A percentile compares a stretch with the other conserved stretches of the same genome.
These are phyloP conservation scores for Botryotinia convoluta DNA, from an alignment of 2,329 filamentous ascomycete genomes.

Conservation along the genomic window DNA sequence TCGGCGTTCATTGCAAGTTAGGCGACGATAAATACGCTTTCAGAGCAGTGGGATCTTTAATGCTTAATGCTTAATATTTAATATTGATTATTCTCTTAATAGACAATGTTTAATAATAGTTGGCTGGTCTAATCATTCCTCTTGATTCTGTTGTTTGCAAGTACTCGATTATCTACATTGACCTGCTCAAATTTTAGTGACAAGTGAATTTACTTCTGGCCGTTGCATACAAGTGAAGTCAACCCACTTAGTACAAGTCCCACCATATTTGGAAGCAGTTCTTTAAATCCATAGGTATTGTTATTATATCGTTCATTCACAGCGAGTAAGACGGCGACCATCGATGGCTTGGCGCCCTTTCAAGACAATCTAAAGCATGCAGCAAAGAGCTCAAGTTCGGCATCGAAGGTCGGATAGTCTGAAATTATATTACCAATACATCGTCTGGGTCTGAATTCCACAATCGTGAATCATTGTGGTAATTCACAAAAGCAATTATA, in stretches of 20 bases:
- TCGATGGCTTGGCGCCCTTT: neutral
- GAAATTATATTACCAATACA: fast-evolving
- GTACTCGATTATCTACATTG: neutral
- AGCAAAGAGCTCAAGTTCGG: neutral
- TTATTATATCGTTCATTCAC: neutral
- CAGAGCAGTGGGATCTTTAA: neutral
- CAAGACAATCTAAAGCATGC: neutral
- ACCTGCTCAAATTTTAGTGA: neutral
- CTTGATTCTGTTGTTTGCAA: neutral
- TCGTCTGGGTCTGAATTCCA: neutral
- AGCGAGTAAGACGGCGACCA: neutral
- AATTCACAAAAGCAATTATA: neutral
- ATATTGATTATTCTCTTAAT: neutral
- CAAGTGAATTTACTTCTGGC: neutral
- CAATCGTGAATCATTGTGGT: neutral
- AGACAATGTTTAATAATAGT: neutral
- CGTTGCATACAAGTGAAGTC: neutral
- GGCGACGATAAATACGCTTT: neutral
- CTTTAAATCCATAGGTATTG: neutral
- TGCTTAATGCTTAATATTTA: neutral
- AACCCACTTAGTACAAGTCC: neutral
- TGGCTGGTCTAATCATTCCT: neutral
- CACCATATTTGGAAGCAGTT: neutral
- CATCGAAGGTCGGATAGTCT: neutral
- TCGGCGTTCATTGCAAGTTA: neutral